Percentiles rank a stretch among this genome's conserved stretches.
These are phyloP conservation scores for Nothopassalora personata DNA, from an alignment of 2,329 filamentous ascomycete species.

Conservation along the genomic window DNA sequence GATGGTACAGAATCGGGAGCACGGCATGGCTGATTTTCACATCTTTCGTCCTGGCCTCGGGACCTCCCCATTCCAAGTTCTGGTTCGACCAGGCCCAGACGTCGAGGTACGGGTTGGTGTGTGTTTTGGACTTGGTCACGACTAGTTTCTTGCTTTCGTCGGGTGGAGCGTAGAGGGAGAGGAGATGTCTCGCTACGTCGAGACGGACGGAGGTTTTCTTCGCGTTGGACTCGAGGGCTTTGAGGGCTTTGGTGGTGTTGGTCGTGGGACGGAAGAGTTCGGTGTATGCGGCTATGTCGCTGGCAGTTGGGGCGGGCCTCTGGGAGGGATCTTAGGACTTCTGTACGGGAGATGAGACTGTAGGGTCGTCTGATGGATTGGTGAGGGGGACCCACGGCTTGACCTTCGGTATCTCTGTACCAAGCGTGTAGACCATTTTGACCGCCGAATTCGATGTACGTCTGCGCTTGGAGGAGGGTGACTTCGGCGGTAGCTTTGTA, in stretches of 20 bases:
- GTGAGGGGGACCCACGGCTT: slow-evolving; percentile 28
- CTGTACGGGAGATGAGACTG: slow-evolving; percentile 16
- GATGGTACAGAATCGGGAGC: slow-evolving; percentile 69
- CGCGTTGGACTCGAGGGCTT: slow-evolving; percentile 59
- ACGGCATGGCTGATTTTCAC: slow-evolving; percentile 60
- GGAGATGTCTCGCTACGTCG: slow-evolving; percentile 53
- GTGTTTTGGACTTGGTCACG: slow-evolving; percentile 40
- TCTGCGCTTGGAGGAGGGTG: slow-evolving; percentile 47
- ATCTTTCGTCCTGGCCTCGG: slow-evolving; percentile 48
- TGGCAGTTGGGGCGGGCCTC: slow-evolving; percentile 44
- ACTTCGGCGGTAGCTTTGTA: slow-evolving; percentile 50
- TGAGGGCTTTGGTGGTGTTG: slow-evolving; percentile 57
- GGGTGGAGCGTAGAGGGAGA: slow-evolving; percentile 49
- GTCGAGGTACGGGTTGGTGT: slow-evolving; percentile 61
- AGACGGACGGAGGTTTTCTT: slow-evolving; percentile 58
- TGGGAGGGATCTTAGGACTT: slow-evolving; percentile 21
- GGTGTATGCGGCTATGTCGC: slow-evolving; percentile 63
- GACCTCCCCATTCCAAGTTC: slow-evolving; percentile 61
- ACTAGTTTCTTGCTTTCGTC: slow-evolving; percentile 28
- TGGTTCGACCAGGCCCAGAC: slow-evolving; percentile 63
- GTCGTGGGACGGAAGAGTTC: slow-evolving; percentile 60
- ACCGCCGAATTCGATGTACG: slow-evolving; percentile 44
- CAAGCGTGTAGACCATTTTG: slow-evolving; percentile 47
- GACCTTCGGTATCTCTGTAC: slow-evolving; percentile 43
- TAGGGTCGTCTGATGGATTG: not conserved